Base-by-base conservation (phyloP, 176 grass and related monocot genomes). In the Oryza brachyantha region DNA sequence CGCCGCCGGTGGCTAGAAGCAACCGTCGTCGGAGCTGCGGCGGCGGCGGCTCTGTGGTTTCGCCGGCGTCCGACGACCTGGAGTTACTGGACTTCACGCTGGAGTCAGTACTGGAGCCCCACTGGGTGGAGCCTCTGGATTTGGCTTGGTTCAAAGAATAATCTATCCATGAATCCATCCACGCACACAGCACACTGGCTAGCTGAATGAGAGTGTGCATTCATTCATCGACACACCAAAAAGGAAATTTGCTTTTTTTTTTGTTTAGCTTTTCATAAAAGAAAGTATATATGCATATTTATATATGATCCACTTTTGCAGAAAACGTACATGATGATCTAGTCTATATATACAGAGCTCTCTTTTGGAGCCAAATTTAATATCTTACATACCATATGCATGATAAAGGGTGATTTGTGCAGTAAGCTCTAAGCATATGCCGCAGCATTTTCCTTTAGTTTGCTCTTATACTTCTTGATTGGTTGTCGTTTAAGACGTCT, bases 121-220 rank as follows among this genome's bases (percentile, higher is more conserved):
- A 88, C 28, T 88, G 81, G 81, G 79, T 80, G 10, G 81, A 76
- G 55, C 64, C 62, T 88, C 84, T 88, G 65, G 86, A 88, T 76
- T 65, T 80, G 26, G 70, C 34, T 75, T 88, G 81, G 86, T 80
- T 88, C 70, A 50, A 67, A 39, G 61, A 68, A 73, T n/a, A n/a
- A n/a, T n/a, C n/a, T n/a, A n/a, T n/a, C n/a, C n/a, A n/a, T n/a
- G n/a, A n/a, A n/a, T n/a, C n/a, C n/a, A n/a, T n/a, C n/a, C n/a
- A n/a, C n/a, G n/a, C n/a, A 38, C 32, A 55, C 69, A 40, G 11
- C 42, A 68, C 66, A 54, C 31, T 32, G n/a, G 32, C 13, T 86
- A n/a, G n/a, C n/a, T n/a, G n/a, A n/a, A n/a, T n/a, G n/a, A n/a
- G 80, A 83, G 77, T 13, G 22, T 32, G 48, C 19, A 21, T 52